phyloP scores from a whole-genome alignment of 139 green algal genomes.

The Gonium pectorale region DNA sequence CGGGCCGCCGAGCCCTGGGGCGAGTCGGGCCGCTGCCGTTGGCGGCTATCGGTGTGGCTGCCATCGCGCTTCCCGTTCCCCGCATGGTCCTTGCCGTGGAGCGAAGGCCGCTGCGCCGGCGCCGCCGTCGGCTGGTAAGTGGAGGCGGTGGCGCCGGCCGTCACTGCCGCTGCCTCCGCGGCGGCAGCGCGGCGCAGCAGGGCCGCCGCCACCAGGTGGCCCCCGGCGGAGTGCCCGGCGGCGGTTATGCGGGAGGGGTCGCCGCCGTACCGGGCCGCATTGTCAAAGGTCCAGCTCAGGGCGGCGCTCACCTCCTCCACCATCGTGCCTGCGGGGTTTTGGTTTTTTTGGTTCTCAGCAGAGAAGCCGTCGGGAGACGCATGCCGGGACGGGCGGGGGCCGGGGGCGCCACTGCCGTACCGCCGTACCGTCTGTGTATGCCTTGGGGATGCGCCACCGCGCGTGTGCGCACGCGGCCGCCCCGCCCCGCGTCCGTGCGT shows the following conservation, averaged over 20 bases:
- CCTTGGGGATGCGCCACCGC: no score
- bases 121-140: not conserved
- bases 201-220: conserved; percentile 78
- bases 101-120: not conserved
- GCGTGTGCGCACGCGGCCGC: no score
- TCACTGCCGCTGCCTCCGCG: conserved; percentile 28
- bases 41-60: no score
- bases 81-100: no score
- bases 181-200: conserved; percentile 71
- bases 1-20: conserved; percentile 12
- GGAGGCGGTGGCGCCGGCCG: not conserved
- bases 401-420: no score
- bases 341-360: no score
- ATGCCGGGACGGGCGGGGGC: no score
- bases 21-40: not conserved
- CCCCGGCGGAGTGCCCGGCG: conserved; percentile 83
- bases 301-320: conserved; percentile 74
- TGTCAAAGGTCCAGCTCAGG: conserved; percentile 73
- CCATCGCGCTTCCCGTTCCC: not conserved
- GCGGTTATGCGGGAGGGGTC: conserved; percentile 59
- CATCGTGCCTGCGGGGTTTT: conserved; percentile 62
- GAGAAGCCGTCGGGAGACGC: no score
- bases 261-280: conserved; percentile 64
- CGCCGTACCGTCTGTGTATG: no score
- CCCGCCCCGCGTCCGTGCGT: no score